phyloP scores from a whole-genome alignment of 768 basidiomycete genomes.

The Boletus fagicola region DNA sequence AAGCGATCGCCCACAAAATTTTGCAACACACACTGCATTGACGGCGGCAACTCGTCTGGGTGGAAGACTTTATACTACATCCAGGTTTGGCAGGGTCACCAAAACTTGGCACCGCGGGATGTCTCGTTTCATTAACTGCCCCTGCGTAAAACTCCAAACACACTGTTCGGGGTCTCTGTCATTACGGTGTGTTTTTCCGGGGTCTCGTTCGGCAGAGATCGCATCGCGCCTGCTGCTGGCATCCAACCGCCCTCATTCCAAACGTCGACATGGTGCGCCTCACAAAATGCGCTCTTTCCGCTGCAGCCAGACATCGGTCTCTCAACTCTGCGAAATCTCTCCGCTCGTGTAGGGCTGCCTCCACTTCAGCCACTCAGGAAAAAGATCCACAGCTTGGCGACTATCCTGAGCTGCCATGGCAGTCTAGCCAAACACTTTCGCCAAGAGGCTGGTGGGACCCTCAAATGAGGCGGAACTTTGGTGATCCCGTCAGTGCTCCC shows the following conservation, averaged over 20 bases:
- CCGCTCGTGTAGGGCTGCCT: slow-evolving; percentile 12
- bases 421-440: slow-evolving; percentile 62
- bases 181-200: slow-evolving; percentile 7
- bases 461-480: slow-evolving; percentile 77
- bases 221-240: background rate
- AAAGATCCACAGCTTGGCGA: slow-evolving; percentile 67
- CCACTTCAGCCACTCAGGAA: slow-evolving; percentile 30
- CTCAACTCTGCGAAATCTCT: background rate
- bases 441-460: slow-evolving; percentile 74
- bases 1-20: slow-evolving; percentile 23
- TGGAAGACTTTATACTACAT: slow-evolving; percentile 19
- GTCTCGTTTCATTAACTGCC: slow-evolving; percentile 4
- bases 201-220: slow-evolving; percentile 18
- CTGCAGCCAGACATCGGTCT: slow-evolving; percentile 1
- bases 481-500: slow-evolving; percentile 59
- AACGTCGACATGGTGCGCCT: slow-evolving; percentile 18
- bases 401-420: slow-evolving; percentile 69
- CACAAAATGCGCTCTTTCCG: slow-evolving; percentile 11
- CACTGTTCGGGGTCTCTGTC: slow-evolving; percentile 23
- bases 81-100: slow-evolving; percentile 22
- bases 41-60: slow-evolving; percentile 16
- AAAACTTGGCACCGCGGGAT: slow-evolving; percentile 12
- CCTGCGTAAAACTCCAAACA: background rate
- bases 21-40: slow-evolving; percentile 18
- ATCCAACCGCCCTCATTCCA: slow-evolving; percentile 8